A percentile compares a stretch with the other conserved stretches of the same genome.
Conservation (phyloP, 2,329 filamentous ascomycete genomes). For the Colletotrichum salicis region DNA sequence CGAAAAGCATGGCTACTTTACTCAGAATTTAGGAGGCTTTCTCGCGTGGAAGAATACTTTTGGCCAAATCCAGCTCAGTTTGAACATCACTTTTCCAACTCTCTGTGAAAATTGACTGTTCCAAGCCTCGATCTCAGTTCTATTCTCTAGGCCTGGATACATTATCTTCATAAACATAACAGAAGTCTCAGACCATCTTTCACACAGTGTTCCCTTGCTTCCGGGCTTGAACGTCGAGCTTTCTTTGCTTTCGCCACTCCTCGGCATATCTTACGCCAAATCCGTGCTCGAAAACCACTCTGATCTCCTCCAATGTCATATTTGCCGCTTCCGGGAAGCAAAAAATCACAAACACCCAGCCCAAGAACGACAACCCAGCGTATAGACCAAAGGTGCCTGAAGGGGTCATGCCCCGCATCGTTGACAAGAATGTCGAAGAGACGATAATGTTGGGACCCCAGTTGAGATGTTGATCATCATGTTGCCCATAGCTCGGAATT, state of each 20-base stretch:
- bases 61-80: background rate
- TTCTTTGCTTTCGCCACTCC: conserved; percentile 49
- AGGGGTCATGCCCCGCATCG: conserved; percentile 60
- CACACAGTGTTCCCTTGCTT: background rate
- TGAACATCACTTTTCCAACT: background rate
- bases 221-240: conserved; percentile 22
- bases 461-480: conserved; percentile 59
- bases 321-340: conserved; percentile 66
- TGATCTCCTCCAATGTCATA: conserved; percentile 65
- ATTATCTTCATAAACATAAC: too few relatives aligned
- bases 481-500: conserved; percentile 58
- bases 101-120: background rate
- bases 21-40: too few relatives aligned
- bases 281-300: conserved; percentile 59
- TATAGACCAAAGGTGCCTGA: conserved; percentile 64
- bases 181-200: background rate
- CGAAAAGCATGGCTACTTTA: background rate
- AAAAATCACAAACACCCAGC: conserved; percentile 58
- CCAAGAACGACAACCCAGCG: conserved; percentile 58
- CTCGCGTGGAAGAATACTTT: background rate
- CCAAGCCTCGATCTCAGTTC: too few relatives aligned
- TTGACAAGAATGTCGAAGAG: conserved; percentile 59
- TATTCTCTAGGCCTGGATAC: too few relatives aligned
- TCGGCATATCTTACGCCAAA: conserved; percentile 57
- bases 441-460: conserved; percentile 62